These are phyloP conservation scores for Tinospora cordifolia DNA, from an alignment of 164 flowering plant genomes.

Conservation along the genomic window DNA sequence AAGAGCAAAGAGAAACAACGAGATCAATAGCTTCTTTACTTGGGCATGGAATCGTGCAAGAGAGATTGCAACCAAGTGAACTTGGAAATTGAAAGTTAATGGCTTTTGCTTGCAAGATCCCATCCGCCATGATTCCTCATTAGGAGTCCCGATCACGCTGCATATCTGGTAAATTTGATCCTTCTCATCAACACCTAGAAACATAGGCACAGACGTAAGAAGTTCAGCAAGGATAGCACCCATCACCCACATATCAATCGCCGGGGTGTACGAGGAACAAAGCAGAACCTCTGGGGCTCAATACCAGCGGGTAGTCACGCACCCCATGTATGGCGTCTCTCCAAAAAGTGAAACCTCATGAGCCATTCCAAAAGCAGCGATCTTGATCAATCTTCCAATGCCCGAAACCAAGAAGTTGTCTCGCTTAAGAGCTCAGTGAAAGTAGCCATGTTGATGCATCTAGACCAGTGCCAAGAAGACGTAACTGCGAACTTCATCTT, in stretches of 20 bases:
- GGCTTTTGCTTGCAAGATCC: not conserved
- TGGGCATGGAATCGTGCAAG: slow-evolving; percentile 50
- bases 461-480: not conserved
- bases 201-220: not conserved
- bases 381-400: slow-evolving; percentile 52
- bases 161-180: not conserved
- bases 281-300: not conserved
- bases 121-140: not conserved
- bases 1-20: slow-evolving; percentile 19
- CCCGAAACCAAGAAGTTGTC: slow-evolving; percentile 56
- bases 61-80: slow-evolving; percentile 47
- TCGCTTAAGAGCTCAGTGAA: slow-evolving; percentile 19
- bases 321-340: slow-evolving; percentile 64
- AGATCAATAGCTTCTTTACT: slow-evolving; percentile 57
- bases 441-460: not conserved
- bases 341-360: slow-evolving; percentile 50
- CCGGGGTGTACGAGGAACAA: not conserved
- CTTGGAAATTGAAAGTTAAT: slow-evolving; percentile 15
- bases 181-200: not conserved
- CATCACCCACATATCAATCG: not conserved
- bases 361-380: slow-evolving; percentile 92
- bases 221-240: not conserved
- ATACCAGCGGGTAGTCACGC: slow-evolving; percentile 67
- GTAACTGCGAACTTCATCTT: not conserved
- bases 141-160: not conserved